Evolutionary conservation across 306 rosid species (phyloP), one percentile per base, ranked within the genome.

Genomic region (Cicer bijugum): DNA sequence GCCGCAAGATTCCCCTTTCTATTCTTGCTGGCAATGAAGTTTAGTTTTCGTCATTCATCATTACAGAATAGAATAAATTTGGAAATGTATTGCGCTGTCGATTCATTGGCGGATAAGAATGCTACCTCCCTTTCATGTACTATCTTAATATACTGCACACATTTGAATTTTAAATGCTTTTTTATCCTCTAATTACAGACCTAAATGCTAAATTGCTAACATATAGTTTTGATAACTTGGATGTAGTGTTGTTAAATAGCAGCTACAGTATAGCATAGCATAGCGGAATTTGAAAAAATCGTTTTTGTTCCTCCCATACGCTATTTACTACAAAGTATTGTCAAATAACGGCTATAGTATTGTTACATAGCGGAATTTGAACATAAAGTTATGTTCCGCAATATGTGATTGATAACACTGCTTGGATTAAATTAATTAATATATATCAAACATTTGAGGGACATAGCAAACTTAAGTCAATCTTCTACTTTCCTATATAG

Each of bases 21-120:
- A 19, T n/a, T 69, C 67, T 40, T 40, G 72, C 50, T n/a, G 68
- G 69, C 40, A 10, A 4, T 5, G 39, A 6, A 68, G 39, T 53
- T 78, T 73, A 72, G 33, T 67, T 72, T 57, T 67, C 74, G 17
- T 19, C 33, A 45, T 47, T 81, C 19, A 17, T 17, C 17, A 15
- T 56, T 69, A 14, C 12, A 33, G 4, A 62, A 45, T 63, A 9
- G 72, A 17, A 74, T 39, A 35, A 33, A 47, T 60, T 75, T 68
- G 72, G 55, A 61, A 60, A 68, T 59, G 38, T 37, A 23, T 61
- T 69, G 1, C 0, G 12, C n/a, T 33, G 35, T 66, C 55, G 17
- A 17, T 53, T 12, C 11, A 17, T 62, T 58, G 17, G 11, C 38
- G 66, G 75, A 33, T 64, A 47, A 45, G 8, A n/a, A 14, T 33